These are phyloP conservation scores for Sugiyamaella floridensis DNA, from an alignment of 805 yeast genomes.

Conservation along the genomic window DNA sequence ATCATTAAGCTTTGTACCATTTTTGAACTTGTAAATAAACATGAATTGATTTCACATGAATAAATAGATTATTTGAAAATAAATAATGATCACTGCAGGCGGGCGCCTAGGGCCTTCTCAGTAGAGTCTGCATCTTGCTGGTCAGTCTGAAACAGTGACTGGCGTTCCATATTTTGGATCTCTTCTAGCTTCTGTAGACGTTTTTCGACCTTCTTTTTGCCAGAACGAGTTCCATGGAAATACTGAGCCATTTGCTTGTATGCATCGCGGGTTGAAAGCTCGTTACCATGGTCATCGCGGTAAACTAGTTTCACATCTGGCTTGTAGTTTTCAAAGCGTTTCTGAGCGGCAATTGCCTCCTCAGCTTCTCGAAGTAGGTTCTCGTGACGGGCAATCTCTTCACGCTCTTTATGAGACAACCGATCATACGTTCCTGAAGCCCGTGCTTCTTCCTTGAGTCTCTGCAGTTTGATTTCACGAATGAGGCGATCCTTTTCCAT, in stretches of 20 bases:
- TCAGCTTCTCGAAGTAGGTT: slow-evolving; percentile 25
- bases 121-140: not conserved
- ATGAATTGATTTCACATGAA: not conserved
- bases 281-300: slow-evolving; percentile 57
- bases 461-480: slow-evolving; percentile 20
- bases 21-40: not conserved
- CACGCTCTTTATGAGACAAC: slow-evolving; percentile 29
- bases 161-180: slow-evolving; percentile 19
- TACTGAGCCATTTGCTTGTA: slow-evolving; percentile 69
- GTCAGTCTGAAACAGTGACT: slow-evolving; percentile 12
- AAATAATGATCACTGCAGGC: not conserved
- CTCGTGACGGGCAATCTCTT: slow-evolving; percentile 27
- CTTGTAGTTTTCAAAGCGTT: slow-evolving; percentile 33
- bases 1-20: not conserved
- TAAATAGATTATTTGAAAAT: not conserved
- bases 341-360: slow-evolving; percentile 26
- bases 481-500: slow-evolving; percentile 15
- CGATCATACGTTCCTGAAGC: slow-evolving; percentile 20
- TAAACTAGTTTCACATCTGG: slow-evolving; percentile 47
- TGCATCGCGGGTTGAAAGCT: slow-evolving; percentile 59
- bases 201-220: slow-evolving; percentile 32
- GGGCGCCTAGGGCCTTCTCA: not conserved
- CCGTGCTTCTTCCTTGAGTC: slow-evolving; percentile 20
- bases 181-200: slow-evolving; percentile 26
- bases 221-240: slow-evolving; percentile 56